Evolutionary conservation across 2,329 filamentous ascomycete genomes (phyloP), one percentile per base, ranked within the genome.

Genomic region (Neocucurbitaria cava): DNA sequence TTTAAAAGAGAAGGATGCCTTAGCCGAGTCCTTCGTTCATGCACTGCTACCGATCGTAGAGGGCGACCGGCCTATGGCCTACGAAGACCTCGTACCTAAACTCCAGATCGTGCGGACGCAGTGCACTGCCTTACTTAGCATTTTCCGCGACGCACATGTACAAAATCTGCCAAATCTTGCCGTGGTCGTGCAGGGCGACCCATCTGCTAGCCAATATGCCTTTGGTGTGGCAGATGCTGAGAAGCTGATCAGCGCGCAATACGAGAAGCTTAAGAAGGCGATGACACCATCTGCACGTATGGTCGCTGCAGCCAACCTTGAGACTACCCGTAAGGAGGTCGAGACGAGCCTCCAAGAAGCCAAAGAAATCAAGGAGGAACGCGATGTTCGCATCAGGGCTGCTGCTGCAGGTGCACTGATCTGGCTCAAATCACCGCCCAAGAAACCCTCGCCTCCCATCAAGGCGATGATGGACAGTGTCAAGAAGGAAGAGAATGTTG

Each of bases 391-490:
- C 33, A 89, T 99, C 73, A 89, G 88, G 72, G 91, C 95, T 15
- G 90, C 91, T 6, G 91, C 92, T 18, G 92, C 94, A 10, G 92
- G 91, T 60, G 93, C 93, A 10, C 79, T 98, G 52, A 90, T 99
- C 44, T 89, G 92, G n/a, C 88, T 98, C 78, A 87, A 88, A 53
- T 84, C 90, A 26, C 83, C 97, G 9, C 94, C 96, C 0, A 98
- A 96, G 84, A 98, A 96, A 73, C 92, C 94, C 9, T 92, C 91
- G 58, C 86, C 89, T 17, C 87, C 96, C 11, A 99, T 99, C 78
- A 97, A 96, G 77, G 91, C 88, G 2, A 90, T 99, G 76, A 99
- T 99, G 95, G 95, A 99, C 74, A 98, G 94, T 69, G 86, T 99
- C 70, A 99, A 98, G 77, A 88, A 87, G 33, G 96, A 99, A 72